Evolutionary conservation across 169 alveolate species (phyloP), one percentile per base, ranked within the genome.

Genomic region (Babesia sp.): DNA sequence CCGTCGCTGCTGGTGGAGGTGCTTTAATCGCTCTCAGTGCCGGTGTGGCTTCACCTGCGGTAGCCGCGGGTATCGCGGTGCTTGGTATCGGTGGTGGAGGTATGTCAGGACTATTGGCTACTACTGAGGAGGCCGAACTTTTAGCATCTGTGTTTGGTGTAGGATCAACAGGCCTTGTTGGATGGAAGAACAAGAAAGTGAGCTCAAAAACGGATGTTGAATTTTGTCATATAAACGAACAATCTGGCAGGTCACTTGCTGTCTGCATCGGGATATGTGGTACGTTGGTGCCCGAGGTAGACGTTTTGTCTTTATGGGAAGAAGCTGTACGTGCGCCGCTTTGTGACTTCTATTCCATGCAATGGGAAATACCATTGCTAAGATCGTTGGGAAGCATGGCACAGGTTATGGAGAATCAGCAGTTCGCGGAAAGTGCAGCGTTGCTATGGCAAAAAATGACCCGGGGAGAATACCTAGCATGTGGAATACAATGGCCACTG

Each of bases 1-100:
- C 92, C 9, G 94, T 93, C 18, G 94, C 96, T 0, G 80, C 91
- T 45, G 95, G 96, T 16, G 94, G 95, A 36, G 95, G 95, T 6
- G 92, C 92, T 24, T 61, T 91, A 56, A 71, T 90, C 8, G 96
- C 96, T 2, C 77, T 91, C 41, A 93, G 95, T 4, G 96, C 95
- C n/a, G 96, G 96, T 7, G 57, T 91, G 56, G 96, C 96, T 14
- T 90, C 95, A 0, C 96, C 96, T 7, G 96, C 90, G 12, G 79
- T 93, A 28, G 94, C 92, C 24, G 96, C 94, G 22, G 96, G 95
- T 4, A 54, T 89, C 37, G 90, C 90, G 20, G 86, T 84, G 16
- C 69, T 85, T 3, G 93, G 93, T 42, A 84, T 87, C 20, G 90
- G 91, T 11, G 91, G 93, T 16, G 86, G 90, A 36, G 88, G 93